A percentile compares a stretch with the other conserved stretches of the same genome.
These are phyloP conservation scores for Ramularia endophylla DNA, from an alignment of 2,329 filamentous ascomycete genomes.

Conservation along the genomic window DNA sequence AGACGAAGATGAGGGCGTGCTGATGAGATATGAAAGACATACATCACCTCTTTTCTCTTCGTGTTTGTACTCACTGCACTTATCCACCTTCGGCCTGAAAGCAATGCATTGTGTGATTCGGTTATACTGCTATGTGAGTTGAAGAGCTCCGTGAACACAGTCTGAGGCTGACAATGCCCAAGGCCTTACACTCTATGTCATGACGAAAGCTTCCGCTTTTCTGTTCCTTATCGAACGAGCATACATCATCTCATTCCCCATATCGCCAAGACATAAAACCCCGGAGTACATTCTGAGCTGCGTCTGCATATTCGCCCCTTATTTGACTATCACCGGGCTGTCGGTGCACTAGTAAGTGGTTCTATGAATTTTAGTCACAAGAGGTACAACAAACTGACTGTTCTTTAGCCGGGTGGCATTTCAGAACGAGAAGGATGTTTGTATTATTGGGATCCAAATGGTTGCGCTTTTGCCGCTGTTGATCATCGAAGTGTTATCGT, in stretches of 20 bases:
- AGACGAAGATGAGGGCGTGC: background rate
- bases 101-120: constrained; percentile 12
- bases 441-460: constrained; percentile 15
- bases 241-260: constrained; percentile 20
- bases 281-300: constrained; percentile 16
- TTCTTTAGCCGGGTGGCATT: constrained; percentile 11
- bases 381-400: background rate
- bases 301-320: constrained; percentile 13
- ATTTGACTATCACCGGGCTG: constrained; percentile 9
- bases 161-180: background rate
- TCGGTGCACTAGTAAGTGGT: constrained; percentile 12
- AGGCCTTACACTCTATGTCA: constrained; percentile 17
- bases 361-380: background rate
- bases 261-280: constrained; percentile 11
- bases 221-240: constrained; percentile 18
- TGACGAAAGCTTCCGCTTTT: constrained; percentile 13
- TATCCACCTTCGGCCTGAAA: constrained; percentile 11
- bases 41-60: constrained; percentile 15
- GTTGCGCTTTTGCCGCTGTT: constrained; percentile 14
- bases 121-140: constrained; percentile 13
- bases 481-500: constrained; percentile 15
- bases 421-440: constrained; percentile 11
- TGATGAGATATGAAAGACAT: constrained; percentile 6
- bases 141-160: background rate
- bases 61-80: constrained; percentile 15